Percentiles rank a stretch among this genome's conserved stretches.
phyloP scores from a whole-genome alignment of 768 basidiomycete genomes.

The Trichaptum fuscoviolaceum region DNA sequence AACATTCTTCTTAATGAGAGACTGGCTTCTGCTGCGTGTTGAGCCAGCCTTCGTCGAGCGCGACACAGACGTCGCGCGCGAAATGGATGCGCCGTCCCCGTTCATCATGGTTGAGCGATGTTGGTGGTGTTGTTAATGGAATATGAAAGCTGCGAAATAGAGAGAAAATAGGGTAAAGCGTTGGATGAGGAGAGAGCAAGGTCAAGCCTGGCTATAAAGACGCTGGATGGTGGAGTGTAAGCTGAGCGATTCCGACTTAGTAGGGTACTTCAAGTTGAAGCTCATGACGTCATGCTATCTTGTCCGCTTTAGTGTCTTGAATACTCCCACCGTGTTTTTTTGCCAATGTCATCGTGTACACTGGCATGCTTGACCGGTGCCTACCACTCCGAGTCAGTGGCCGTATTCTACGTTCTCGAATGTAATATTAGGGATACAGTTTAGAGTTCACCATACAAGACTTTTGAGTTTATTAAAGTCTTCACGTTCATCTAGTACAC shows the following conservation, averaged over 20 bases:
- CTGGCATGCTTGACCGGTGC: too few species aligned
- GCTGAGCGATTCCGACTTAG: not conserved
- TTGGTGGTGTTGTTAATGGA: not conserved
- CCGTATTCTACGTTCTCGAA: too few species aligned
- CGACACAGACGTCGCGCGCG: slow-evolving; percentile 69
- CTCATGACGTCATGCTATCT: slow-evolving; percentile 2
- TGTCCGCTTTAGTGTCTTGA: slow-evolving; percentile 1
- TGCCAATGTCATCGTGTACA: not conserved
- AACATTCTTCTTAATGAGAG: slow-evolving; percentile 92
- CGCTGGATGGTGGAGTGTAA: not conserved
- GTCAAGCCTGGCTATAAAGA: not conserved
- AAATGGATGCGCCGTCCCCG: slow-evolving; percentile 44
- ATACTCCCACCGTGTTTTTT: not conserved
- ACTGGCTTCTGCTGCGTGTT: slow-evolving; percentile 72
- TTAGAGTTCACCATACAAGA: too few species aligned
- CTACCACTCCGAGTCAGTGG: too few species aligned
- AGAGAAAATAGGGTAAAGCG: not conserved
- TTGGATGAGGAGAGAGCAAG: not conserved
- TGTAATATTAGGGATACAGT: too few species aligned
- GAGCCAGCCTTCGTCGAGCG: slow-evolving; percentile 60
- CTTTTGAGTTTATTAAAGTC: too few species aligned
- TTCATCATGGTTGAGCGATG: not conserved
- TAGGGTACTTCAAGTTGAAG: too few species aligned
- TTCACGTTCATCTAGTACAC: too few species aligned
- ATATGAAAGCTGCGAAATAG: not conserved